phyloP scores from a whole-genome alignment of 2,329 filamentous ascomycete genomes.

The Endothia cerciana region DNA sequence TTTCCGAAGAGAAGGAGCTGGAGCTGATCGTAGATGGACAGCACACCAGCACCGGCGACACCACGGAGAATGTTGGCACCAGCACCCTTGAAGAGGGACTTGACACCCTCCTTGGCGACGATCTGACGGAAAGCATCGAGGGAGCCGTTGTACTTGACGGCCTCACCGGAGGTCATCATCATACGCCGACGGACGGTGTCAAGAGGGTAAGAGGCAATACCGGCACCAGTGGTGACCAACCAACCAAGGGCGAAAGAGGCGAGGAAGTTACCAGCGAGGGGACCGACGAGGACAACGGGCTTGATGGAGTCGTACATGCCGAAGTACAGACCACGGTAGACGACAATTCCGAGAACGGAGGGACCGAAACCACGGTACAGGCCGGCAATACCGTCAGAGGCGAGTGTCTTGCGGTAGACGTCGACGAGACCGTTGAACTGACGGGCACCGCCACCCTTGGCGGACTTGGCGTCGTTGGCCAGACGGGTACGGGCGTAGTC shows the following conservation, averaged over 20 bases:
- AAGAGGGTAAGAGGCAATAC: conserved; percentile 99
- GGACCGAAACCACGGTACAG: conserved; percentile 99
- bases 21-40: conserved; percentile 99
- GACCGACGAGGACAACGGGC: conserved; percentile 91
- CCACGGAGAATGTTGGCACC: conserved; percentile 99
- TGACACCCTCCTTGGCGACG: conserved; percentile 94
- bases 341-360: conserved; percentile 97
- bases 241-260: conserved; percentile 99
- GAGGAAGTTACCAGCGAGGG: conserved; percentile 97
- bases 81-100: conserved; percentile 99
- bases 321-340: conserved; percentile 99
- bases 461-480: conserved; percentile 99
- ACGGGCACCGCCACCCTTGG: conserved; percentile 94
- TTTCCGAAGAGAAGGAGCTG: conserved; percentile 99
- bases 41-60: conserved; percentile 99
- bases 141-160: conserved; percentile 99
- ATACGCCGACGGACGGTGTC: conserved; percentile 99
- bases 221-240: conserved; percentile 99
- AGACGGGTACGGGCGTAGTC: conserved; percentile 99
- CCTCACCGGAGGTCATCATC: conserved; percentile 99
- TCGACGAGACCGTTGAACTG: conserved; percentile 99
- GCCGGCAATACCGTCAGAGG: conserved; percentile 97
- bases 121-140: conserved; percentile 96
- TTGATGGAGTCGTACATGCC: conserved; percentile 99
- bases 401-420: conserved; percentile 99